Percentiles rank a stretch among this genome's conserved stretches.
phyloP scores from a whole-genome alignment of 164 flowering plant genomes.

The Brasenia schreberi region DNA sequence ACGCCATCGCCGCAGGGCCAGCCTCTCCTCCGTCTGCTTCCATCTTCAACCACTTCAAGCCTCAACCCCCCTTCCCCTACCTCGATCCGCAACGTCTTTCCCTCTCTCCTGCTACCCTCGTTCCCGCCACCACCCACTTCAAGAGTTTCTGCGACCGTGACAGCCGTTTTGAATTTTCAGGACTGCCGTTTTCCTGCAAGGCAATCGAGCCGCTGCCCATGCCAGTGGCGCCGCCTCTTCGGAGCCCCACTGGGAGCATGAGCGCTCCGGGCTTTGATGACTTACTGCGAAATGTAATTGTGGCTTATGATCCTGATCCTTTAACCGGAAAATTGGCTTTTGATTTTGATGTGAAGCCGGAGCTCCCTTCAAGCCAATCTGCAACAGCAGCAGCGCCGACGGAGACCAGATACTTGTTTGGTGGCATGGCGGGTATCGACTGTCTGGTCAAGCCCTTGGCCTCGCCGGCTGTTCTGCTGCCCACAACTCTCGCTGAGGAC shows the following conservation, averaged over 20 bases:
- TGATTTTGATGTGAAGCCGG: conserved; percentile 12
- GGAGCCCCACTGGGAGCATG: background rate
- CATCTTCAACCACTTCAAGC: conserved; percentile 4
- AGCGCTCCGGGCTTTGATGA: background rate
- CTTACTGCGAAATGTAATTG: background rate
- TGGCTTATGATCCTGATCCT: background rate
- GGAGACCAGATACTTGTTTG: conserved; percentile 2
- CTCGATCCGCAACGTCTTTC: background rate
- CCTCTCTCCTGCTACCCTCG: background rate
- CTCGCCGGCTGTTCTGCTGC: background rate
- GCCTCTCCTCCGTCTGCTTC: conserved; percentile 7
- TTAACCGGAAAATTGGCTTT: background rate
- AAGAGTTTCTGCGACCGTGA: background rate
- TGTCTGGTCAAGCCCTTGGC: background rate
- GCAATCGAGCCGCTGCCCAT: background rate
- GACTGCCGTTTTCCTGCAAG: background rate
- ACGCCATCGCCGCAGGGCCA: conserved; percentile 2
- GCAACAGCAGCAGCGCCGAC: conserved; percentile 5
- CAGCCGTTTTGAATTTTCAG: background rate
- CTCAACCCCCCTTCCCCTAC: background rate
- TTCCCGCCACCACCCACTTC: background rate
- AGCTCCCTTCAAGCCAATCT: conserved; percentile 36
- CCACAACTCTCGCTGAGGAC: background rate
- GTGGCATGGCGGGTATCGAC: background rate
- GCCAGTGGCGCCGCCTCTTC: background rate